Evolutionary conservation across 2,329 filamentous ascomycete genomes (phyloP).

Genomic region (Hymenoscyphus repandus): DNA sequence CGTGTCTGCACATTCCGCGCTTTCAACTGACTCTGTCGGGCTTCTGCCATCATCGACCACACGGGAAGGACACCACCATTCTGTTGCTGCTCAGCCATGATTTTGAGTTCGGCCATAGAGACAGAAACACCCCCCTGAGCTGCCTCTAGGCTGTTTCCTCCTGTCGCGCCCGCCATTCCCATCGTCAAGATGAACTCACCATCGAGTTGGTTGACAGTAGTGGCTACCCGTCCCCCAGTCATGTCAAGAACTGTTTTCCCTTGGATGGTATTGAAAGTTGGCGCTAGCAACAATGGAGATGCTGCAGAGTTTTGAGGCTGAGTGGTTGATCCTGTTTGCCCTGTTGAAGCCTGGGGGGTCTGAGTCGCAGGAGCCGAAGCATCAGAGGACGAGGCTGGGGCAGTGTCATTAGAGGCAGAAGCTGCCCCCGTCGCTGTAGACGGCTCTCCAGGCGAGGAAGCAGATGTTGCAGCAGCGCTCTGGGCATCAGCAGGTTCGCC

Average conservation of each 20-base stretch:
- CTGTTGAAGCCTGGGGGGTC: too few relatives aligned
- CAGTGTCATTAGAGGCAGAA: too few relatives aligned
- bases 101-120: neutral
- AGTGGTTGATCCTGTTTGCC: too few relatives aligned
- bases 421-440: too few relatives aligned
- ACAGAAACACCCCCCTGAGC: neutral
- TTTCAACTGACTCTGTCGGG: too few relatives aligned
- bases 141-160: neutral
- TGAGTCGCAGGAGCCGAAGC: too few relatives aligned
- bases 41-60: constrained; percentile 1
- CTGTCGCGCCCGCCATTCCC: neutral
- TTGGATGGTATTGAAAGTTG: constrained; percentile 12
- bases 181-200: constrained; percentile 19
- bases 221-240: constrained; percentile 8
- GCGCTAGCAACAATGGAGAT: constrained; percentile 13
- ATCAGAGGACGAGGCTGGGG: too few relatives aligned
- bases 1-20: too few relatives aligned
- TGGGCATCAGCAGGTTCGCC: too few relatives aligned
- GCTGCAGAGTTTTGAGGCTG: constrained; percentile 6
- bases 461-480: too few relatives aligned
- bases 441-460: too few relatives aligned
- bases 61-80: neutral
- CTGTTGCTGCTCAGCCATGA: neutral
- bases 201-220: constrained; percentile 10
- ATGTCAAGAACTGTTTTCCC: constrained; percentile 6